Conservation (phyloP, 495 filamentous ascomycete species). For the Penicillium daleae region DNA sequence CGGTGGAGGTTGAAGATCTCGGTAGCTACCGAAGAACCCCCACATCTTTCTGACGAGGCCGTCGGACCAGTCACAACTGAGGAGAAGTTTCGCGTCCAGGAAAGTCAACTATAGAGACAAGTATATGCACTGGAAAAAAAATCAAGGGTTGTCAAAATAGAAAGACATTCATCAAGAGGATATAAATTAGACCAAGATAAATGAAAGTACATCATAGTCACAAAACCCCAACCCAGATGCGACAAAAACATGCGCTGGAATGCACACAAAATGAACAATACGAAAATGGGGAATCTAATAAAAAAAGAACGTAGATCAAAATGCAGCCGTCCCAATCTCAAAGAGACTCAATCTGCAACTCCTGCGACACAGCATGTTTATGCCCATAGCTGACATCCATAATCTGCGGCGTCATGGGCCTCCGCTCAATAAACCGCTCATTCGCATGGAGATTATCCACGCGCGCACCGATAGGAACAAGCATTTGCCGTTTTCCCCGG, state of each 20-base stretch:
- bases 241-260: background rate
- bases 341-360: conserved; percentile 43
- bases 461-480: conserved; percentile 41
- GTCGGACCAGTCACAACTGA: background rate
- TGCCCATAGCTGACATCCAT: conserved; percentile 37
- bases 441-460: conserved; percentile 29
- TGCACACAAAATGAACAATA: background rate
- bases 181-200: too few species aligned
- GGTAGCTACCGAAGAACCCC: background rate
- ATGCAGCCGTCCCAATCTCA: conserved; percentile 8
- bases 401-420: conserved; percentile 32
- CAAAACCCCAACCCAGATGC: background rate
- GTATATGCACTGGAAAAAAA: background rate
- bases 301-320: background rate
- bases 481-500: conserved; percentile 38
- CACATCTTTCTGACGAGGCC: background rate
- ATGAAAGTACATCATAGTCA: background rate
- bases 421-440: conserved; percentile 33
- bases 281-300: background rate
- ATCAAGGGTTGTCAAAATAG: too few species aligned
- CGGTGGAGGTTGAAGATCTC: background rate
- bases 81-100: too few species aligned
- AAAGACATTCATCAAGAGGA: too few species aligned
- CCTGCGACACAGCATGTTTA: conserved; percentile 42
- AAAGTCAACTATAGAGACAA: background rate